Conservation (phyloP, 345 rosid genomes). For the Excoecaria cochinchinensis region DNA sequence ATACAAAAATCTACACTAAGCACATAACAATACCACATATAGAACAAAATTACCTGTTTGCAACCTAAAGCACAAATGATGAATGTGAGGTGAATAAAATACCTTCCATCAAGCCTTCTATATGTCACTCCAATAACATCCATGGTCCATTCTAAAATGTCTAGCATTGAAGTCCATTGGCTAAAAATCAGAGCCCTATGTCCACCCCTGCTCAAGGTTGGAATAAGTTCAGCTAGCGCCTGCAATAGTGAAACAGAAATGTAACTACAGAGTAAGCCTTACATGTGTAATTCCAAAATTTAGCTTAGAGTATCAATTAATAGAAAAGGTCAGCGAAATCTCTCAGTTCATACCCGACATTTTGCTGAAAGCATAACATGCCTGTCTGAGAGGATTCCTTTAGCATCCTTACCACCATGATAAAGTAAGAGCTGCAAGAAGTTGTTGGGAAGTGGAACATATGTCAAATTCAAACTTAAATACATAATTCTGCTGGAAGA, state of each 20-base stretch:
- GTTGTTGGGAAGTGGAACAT: neutral
- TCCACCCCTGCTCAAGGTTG: conserved; percentile 59
- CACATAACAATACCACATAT: neutral
- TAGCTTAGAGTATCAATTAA: neutral
- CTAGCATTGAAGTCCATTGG: conserved; percentile 99
- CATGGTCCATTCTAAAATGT: conserved; percentile 91
- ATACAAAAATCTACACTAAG: neutral
- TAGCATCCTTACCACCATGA: conserved; percentile 49
- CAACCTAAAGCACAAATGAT: neutral
- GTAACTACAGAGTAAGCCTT: neutral
- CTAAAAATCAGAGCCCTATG: conserved; percentile 89
- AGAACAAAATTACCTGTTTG: neutral
- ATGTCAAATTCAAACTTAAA: neutral
- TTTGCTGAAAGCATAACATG: conserved; percentile 91
- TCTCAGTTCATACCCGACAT: conserved; percentile 57
- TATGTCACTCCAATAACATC: conserved; percentile 89
- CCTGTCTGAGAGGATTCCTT: conserved; percentile 74
- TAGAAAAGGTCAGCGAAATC: neutral
- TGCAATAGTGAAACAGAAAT: conserved; percentile 27
- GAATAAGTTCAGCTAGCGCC: conserved; percentile 84
- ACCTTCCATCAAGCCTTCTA: conserved; percentile 94
- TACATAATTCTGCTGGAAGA: neutral
- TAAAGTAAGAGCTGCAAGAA: conserved; percentile 63
- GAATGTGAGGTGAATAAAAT: neutral
- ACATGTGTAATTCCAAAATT: neutral